phyloP scores from a whole-genome alignment of 768 basidiomycete genomes.

The Holtermanniella nyarrowii region DNA sequence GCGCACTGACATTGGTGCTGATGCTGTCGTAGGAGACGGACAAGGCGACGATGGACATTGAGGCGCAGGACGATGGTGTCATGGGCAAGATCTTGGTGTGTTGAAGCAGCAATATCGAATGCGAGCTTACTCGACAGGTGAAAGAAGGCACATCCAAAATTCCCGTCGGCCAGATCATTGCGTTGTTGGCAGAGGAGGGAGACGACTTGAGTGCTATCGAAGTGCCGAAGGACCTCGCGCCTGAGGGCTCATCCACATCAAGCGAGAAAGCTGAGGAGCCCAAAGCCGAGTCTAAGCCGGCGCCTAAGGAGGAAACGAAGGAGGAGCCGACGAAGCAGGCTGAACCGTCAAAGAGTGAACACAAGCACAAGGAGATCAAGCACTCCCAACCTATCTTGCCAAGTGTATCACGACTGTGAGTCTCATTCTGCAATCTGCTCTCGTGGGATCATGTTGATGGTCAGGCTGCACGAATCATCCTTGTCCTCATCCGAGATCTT shows the following conservation, averaged over 20 bases:
- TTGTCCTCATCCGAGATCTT: slow-evolving; percentile 41
- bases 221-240: slow-evolving; percentile 37
- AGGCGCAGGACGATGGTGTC: slow-evolving; percentile 41
- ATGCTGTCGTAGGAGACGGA: slow-evolving; percentile 30
- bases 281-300: background rate
- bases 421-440: slow-evolving; percentile 1
- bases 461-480: slow-evolving; percentile 29
- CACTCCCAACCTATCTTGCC: slow-evolving; percentile 72
- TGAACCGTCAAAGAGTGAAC: slow-evolving; percentile 3
- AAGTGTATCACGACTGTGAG: slow-evolving; percentile 65
- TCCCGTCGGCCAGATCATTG: slow-evolving; percentile 78
- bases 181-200: slow-evolving; percentile 86
- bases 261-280: slow-evolving; percentile 1
- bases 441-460: background rate
- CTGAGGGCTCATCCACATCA: slow-evolving; percentile 12
- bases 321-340: background rate
- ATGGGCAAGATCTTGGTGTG: slow-evolving; percentile 42
- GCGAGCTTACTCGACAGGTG: slow-evolving; percentile 43
- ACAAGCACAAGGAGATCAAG: slow-evolving; percentile 36
- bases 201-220: slow-evolving; percentile 85
- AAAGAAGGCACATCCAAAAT: slow-evolving; percentile 74
- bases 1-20: background rate
- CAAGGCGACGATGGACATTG: slow-evolving; percentile 43
- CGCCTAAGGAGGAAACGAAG: slow-evolving; percentile 1
- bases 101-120: background rate